Conservation (phyloP, 2,329 filamentous ascomycete species). For the Herpomyces periplanetae region DNA sequence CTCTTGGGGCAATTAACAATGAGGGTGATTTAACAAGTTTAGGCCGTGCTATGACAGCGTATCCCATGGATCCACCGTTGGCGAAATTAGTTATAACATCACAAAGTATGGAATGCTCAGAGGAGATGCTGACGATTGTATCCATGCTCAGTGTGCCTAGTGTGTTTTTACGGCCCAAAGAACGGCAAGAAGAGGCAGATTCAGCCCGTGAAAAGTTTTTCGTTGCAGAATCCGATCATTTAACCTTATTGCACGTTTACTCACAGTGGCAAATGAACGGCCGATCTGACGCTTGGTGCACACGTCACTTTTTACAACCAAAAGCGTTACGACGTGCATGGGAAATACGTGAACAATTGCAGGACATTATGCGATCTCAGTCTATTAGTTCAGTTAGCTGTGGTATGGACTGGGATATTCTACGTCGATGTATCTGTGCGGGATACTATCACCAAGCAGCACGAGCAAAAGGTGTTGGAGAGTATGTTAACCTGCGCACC, state of each 20-base stretch:
- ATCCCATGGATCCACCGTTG: slow-evolving; percentile 85
- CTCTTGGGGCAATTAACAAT: slow-evolving; percentile 66
- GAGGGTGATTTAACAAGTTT: slow-evolving; percentile 60
- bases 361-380: slow-evolving; percentile 74
- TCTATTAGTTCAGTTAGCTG: slow-evolving; percentile 60
- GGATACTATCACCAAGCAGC: slow-evolving; percentile 96
- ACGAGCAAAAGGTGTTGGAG: slow-evolving; percentile 73
- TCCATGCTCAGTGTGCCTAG: slow-evolving; percentile 88
- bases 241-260: slow-evolving; percentile 83
- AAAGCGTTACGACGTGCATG: slow-evolving; percentile 66
- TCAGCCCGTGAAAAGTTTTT: slow-evolving; percentile 90
- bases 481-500: slow-evolving; percentile 84
- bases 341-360: slow-evolving; percentile 68
- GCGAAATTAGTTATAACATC: slow-evolving; percentile 80
- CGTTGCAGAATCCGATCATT: slow-evolving; percentile 79
- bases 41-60: slow-evolving; percentile 72
- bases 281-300: slow-evolving; percentile 61
- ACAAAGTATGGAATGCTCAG: slow-evolving; percentile 32
- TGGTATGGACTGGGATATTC: slow-evolving; percentile 83
- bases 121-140: slow-evolving; percentile 93
- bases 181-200: slow-evolving; percentile 82
- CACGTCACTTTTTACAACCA: slow-evolving; percentile 68
- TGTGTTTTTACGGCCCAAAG: slow-evolving; percentile 86
- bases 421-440: slow-evolving; percentile 80
- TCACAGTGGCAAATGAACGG: slow-evolving; percentile 77